phyloP scores from a whole-genome alignment of 2,329 filamentous ascomycete species.

The Claviceps sp. region DNA sequence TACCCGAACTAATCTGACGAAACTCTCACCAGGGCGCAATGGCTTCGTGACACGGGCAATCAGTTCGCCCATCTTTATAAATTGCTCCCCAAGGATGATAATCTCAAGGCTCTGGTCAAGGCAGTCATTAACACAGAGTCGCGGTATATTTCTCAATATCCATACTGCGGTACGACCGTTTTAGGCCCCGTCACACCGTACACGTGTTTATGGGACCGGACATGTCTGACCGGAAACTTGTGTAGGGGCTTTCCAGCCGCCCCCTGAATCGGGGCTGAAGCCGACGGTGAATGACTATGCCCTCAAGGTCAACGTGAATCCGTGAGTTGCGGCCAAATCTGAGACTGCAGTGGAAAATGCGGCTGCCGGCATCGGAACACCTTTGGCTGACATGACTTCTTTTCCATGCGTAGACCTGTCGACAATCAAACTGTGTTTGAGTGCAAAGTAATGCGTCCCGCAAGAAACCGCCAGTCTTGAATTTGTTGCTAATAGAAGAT shows the following conservation, averaged over 20 bases:
- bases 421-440: conserved; percentile 15
- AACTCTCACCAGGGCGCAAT: conserved; percentile 25
- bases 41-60: conserved; percentile 73
- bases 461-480: neutral
- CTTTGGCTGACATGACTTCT: neutral
- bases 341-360: too few relatives aligned
- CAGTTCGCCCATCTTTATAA: conserved; percentile 58
- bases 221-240: neutral
- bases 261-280: conserved; percentile 49
- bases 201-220: neutral
- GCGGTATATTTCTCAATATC: conserved; percentile 52
- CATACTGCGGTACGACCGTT: conserved; percentile 47
- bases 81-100: conserved; percentile 40
- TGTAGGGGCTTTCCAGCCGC: conserved; percentile 72
- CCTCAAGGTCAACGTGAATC: conserved; percentile 11
- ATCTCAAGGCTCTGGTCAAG: conserved; percentile 53
- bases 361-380: neutral
- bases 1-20: neutral
- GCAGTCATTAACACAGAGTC: conserved; percentile 61
- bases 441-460: conserved; percentile 13
- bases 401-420: conserved; percentile 9
- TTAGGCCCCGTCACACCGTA: too few relatives aligned
- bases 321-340: conserved; percentile 6
- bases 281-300: conserved; percentile 14
- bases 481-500: neutral